Evolutionary conservation across 108 stramenopile genomes (phyloP).

Genomic region (Pseudonitzschia delicatissima): DNA sequence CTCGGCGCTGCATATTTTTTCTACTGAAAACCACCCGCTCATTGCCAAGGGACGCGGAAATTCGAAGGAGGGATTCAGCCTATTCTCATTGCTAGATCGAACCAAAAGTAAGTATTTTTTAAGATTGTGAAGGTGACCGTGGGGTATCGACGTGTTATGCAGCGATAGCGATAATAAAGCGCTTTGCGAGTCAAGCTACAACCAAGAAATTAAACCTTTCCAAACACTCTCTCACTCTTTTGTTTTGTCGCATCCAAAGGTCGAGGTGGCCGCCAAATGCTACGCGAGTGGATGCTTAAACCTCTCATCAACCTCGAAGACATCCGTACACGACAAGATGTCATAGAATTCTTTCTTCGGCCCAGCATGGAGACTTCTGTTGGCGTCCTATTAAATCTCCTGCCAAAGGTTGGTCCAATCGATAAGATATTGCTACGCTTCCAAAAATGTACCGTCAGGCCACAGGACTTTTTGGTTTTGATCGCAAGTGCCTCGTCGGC

Average conservation of each 20-base stretch:
- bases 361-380: conserved; percentile 41
- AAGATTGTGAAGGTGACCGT: too few relatives aligned
- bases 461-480: conserved; percentile 67
- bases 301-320: conserved; percentile 56
- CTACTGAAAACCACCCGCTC: conserved; percentile 81
- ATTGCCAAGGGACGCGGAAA: conserved; percentile 41
- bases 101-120: conserved; percentile 53
- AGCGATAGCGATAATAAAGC: too few relatives aligned
- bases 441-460: conserved; percentile 71
- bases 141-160: too few relatives aligned
- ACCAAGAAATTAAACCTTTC: too few relatives aligned
- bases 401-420: conserved; percentile 69
- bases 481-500: conserved; percentile 56
- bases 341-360: conserved; percentile 82
- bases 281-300: conserved; percentile 90
- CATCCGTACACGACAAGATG: conserved; percentile 73
- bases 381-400: conserved; percentile 41
- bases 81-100: conserved; percentile 88
- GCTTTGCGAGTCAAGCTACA: too few relatives aligned
- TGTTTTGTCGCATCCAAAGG: background rate
- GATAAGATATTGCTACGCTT: conserved; percentile 80
- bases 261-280: conserved; percentile 62
- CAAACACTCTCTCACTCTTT: background rate
- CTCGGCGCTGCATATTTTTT: conserved; percentile 72
- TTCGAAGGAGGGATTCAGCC: conserved; percentile 91